A percentile compares a stretch with the other conserved stretches of the same genome.
These are phyloP conservation scores for Podospora pseudoanserina DNA, from an alignment of 495 filamentous ascomycete genomes.

Conservation along the genomic window DNA sequence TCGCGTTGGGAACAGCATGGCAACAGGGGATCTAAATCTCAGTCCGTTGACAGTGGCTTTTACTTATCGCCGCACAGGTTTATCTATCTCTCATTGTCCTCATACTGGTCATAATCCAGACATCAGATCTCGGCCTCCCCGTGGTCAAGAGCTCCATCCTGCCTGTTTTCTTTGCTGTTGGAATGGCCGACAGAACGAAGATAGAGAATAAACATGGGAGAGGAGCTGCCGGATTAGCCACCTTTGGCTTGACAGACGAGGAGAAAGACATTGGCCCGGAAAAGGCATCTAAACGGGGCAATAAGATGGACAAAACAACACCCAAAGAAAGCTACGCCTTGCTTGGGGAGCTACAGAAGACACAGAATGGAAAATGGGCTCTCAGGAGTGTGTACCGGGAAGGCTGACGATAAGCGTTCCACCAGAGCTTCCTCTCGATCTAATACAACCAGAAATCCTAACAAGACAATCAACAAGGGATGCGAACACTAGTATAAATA, in stretches of 20 bases:
- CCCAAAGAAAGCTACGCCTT: background rate
- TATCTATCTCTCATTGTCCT: background rate
- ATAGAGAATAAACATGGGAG: background rate
- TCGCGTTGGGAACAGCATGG: background rate
- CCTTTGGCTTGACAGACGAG: no score
- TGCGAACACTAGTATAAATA: no score
- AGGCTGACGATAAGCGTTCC: no score
- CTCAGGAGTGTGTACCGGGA: background rate
- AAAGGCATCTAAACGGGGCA: background rate
- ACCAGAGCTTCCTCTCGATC: no score
- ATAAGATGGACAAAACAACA: background rate
- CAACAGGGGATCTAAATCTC: background rate
- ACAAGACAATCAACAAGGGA: no score
- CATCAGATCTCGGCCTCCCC: background rate
- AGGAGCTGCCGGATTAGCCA: background rate
- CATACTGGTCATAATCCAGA: background rate
- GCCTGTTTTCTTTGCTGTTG: background rate
- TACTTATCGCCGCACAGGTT: background rate
- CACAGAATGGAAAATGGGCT: background rate
- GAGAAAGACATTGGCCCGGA: background rate
- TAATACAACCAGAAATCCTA: no score
- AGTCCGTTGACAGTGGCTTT: background rate
- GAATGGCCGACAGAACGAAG: background rate
- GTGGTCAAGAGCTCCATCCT: background rate
- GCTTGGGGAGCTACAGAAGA: background rate